Base-by-base conservation (phyloP, 169 alveolate genomes). In the Cardiosporidium cionae region DNA sequence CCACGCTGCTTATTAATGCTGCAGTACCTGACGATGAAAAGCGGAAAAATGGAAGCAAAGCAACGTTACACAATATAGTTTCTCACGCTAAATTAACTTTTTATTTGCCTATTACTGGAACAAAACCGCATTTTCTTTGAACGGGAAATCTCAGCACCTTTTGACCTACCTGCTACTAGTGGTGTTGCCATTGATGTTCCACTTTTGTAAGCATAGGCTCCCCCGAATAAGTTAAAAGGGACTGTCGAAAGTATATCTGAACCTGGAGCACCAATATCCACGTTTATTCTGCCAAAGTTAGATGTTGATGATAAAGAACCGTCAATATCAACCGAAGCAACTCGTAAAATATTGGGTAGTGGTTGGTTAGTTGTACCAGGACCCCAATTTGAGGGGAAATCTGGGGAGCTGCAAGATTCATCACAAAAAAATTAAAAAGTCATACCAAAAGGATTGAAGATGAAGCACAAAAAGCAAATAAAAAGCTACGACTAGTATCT, bases 171-270 rank as follows among this genome's bases (percentile, higher is more conserved):
- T 16, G 80, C 74, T 2, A 65, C 80, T 52, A 66, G 74, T 3
- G 80, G 80, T 1, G 80, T 74, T 5, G 80, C 80, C 73, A 67
- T 74, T 31, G 80, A 74, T 1, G 80, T 74, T 3, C 80, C 80
- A 9, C 69, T 67, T 23, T 74, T 74, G 68, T 74, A 74, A 3
- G 74, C 80, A 65, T 74, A 71, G 7, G 54, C 67, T 7, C 64
- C 78, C 2, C 66, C 66, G 35, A 71, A 74, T 16, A 34, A 28
- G 16, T 52, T 9, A 1, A 52, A 35, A 27, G 80, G 80, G n/a
- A 74, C 7, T 22, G 80, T 74, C 33, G 69, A 35, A 28, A 74
- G 58, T 31, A 74, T 74, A 2, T 74, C 80, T 5, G 75, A 65
- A 2, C 80, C 76, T 53, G 76, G 27, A 54, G 70, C 63, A 27